Base-by-base conservation (phyloP, 768 basidiomycete genomes). In the Lactifluus piperatus region DNA sequence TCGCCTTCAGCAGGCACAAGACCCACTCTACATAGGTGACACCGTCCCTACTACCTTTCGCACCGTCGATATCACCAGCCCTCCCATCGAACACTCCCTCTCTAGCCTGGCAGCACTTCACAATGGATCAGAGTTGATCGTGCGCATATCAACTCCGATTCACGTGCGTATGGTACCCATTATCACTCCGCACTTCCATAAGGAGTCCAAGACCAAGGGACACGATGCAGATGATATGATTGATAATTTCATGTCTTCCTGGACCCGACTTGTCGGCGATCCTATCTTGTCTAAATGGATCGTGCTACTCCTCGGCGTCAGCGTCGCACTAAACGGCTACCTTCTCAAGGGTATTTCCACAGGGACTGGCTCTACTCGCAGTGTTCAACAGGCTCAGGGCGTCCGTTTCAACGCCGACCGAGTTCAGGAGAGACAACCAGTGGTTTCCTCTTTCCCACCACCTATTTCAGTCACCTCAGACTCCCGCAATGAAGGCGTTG, bases 271-370 rank as follows among this genome's bases (percentile, higher is more conserved):
- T 64, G 92, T 97, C 51, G 93, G 93, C 37, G 95, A 99, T 68
- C 95, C 95, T 1, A 82, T 97, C 51, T 74, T 98, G 62, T 86
- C 83, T 67, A 98, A 98, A 75, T 94, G 91, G 88, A 94, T 98
- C 69, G 90, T 97, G 50, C 79, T 91, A 56, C 78, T 89, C 16
- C 81, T 99, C 24, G 88, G 84, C 3, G 79, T 95, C 60, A 89
- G 86, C 59, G 87, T 97, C 58, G 81, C 85, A 56, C 77, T 99
- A 57, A 99, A 99, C 63, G 94, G 94, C 4, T 97, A 91, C 68
- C 78, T 97, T 16, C 80, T 99, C 58, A 94, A 92, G 72, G 88
- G 88, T 4, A 86, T 90, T 44, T 86, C 84, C 0, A 82, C 82
- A 11, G 85, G 72, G 20, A 71, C 69, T 18, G 71, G 71, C 2